These are phyloP conservation scores for Eurotiales sp. DNA, from an alignment of 2,329 filamentous ascomycete species.

Conservation along the genomic window DNA sequence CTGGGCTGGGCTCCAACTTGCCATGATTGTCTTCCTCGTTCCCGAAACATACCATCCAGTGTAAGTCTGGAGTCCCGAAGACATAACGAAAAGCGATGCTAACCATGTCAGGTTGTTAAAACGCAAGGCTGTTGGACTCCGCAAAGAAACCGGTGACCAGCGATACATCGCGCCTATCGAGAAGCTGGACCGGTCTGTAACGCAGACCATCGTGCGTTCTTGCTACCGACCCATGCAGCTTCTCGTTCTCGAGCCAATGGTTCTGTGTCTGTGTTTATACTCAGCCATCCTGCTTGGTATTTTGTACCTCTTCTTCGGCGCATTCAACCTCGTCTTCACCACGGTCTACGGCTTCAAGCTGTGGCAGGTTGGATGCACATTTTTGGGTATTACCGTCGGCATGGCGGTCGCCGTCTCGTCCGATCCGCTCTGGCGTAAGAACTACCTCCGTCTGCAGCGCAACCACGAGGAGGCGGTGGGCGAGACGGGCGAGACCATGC, in stretches of 20 bases:
- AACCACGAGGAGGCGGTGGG: constrained; percentile 34
- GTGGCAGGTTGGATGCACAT: constrained; percentile 76
- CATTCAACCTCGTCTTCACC: constrained; percentile 75
- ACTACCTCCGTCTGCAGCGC: constrained; percentile 40
- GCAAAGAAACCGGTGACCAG: constrained; percentile 57
- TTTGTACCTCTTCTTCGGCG: constrained; percentile 86
- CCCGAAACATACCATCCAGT: constrained; percentile 78
- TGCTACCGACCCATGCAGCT: constrained; percentile 70
- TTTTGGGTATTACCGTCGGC: constrained; percentile 55
- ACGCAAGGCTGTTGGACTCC: constrained; percentile 65
- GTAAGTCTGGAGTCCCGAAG: constrained; percentile 22
- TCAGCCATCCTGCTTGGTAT: constrained; percentile 83
- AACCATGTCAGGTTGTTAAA: constrained; percentile 56
- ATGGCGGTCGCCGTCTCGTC: constrained; percentile 45
- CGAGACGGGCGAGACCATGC: constrained; percentile 58
- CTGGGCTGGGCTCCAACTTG: constrained; percentile 65
- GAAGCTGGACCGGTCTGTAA: constrained; percentile 64
- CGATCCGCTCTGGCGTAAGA: constrained; percentile 45
- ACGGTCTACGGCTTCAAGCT: constrained; percentile 71
- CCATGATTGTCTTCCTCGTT: constrained; percentile 66
- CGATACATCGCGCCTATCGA: constrained; percentile 73
- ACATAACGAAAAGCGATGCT: constrained; percentile 34
- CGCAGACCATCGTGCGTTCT: constrained; percentile 55
- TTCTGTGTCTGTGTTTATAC: constrained; percentile 73
- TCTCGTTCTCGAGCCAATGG: constrained; percentile 80